These are phyloP conservation scores for Neospora caninum DNA, from an alignment of 169 alveolate genomes.

Conservation along the genomic window DNA sequence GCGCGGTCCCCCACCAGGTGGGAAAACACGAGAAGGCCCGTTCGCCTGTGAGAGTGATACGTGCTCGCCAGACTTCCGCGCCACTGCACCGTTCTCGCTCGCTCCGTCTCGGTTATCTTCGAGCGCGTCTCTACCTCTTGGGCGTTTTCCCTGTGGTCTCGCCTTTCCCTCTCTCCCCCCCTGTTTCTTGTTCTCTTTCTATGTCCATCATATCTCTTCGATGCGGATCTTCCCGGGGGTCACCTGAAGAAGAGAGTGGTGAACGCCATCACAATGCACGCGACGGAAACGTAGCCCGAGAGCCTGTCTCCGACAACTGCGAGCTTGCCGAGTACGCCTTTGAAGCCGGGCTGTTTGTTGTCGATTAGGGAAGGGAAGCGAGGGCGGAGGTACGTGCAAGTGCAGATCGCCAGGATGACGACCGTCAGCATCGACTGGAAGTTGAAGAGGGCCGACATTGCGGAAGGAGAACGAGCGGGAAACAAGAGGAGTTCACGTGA, in stretches of 20 bases:
- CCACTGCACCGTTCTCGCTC: too few relatives aligned
- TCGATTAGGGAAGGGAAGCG: constrained; percentile 89
- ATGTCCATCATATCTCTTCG: too few relatives aligned
- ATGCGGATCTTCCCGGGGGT: background rate
- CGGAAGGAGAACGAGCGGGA: background rate
- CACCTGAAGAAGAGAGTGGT: constrained; percentile 85
- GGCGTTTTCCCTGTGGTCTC: too few relatives aligned
- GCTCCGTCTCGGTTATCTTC: too few relatives aligned
- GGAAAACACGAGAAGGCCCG: too few relatives aligned
- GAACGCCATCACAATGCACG: constrained; percentile 89
- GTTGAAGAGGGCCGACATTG: constrained; percentile 94
- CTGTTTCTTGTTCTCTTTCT: background rate
- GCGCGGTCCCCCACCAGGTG: too few relatives aligned
- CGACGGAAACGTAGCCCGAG: constrained; percentile 91
- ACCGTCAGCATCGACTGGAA: constrained; percentile 92
- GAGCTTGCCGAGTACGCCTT: constrained; percentile 92
- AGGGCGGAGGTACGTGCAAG: constrained; percentile 92
- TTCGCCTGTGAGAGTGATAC: too few relatives aligned
- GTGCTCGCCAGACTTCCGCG: too few relatives aligned
- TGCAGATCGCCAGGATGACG: constrained; percentile 91
- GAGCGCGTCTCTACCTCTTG: too few relatives aligned
- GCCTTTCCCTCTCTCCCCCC: background rate
- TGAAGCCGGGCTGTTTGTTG: constrained; percentile 87
- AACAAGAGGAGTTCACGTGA: background rate
- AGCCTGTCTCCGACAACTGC: constrained; percentile 97